A percentile compares a stretch with the other conserved stretches of the same genome.
phyloP scores from a whole-genome alignment of 2,329 filamentous ascomycete species.

The Ambrosiella beaveri region DNA sequence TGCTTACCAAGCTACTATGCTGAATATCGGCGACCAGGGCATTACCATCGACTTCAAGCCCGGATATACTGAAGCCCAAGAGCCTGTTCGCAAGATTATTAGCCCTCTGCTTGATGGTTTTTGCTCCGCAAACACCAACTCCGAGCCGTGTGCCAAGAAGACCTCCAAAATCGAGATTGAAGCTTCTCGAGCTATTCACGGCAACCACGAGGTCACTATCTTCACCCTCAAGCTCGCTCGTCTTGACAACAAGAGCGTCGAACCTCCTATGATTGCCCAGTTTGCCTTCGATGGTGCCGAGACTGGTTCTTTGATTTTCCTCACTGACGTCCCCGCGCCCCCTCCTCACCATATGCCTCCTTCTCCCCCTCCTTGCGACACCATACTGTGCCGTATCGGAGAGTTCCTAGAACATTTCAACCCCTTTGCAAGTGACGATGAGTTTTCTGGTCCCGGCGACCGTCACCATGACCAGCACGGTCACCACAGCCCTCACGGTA shows the following conservation, averaged over 20 bases:
- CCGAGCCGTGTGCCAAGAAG: conserved; percentile 6
- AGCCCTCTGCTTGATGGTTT: conserved; percentile 9
- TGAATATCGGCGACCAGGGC: conserved; percentile 10
- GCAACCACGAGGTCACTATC: conserved; percentile 7
- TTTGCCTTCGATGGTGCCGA: conserved; percentile 11
- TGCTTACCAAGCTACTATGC: conserved; percentile 4
- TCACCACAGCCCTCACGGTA: conserved; percentile 1
- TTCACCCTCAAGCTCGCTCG: conserved; percentile 7
- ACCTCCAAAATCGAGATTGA: conserved; percentile 9
- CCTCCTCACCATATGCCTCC: neutral
- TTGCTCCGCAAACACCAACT: neutral
- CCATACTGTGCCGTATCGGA: conserved; percentile 3
- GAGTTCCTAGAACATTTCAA: neutral
- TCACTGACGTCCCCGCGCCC: conserved; percentile 5
- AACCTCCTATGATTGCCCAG: conserved; percentile 8
- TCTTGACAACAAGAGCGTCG: conserved; percentile 5
- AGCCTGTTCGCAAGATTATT: conserved; percentile 7
- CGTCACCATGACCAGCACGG: neutral
- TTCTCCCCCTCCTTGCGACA: neutral
- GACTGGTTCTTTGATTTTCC: conserved; percentile 8
- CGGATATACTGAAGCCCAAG: neutral
- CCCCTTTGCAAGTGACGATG: neutral
- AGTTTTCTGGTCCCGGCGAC: neutral
- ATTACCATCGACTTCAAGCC: conserved; percentile 1
- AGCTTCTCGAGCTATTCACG: conserved; percentile 2